phyloP scores from a whole-genome alignment of 2,329 filamentous ascomycete species.

The Exserohilum rostratum region DNA sequence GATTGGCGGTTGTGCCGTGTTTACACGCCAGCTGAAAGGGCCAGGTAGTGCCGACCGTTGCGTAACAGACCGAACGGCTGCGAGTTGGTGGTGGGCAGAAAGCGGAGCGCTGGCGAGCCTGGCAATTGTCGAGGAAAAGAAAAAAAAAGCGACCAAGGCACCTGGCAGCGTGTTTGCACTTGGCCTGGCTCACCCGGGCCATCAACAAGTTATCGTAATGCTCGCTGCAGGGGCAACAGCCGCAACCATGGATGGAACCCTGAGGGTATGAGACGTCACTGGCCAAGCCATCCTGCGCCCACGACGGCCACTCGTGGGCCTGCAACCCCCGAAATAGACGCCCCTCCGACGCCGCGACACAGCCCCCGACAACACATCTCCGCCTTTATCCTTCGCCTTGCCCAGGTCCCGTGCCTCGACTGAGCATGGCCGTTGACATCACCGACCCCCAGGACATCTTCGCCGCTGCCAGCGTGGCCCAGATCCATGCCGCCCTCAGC shows the following conservation, averaged over 20 bases:
- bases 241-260: constrained; percentile 1
- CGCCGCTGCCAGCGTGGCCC: constrained; percentile 74
- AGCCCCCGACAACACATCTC: background rate
- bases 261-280: constrained; percentile 8
- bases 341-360: background rate
- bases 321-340: constrained; percentile 8
- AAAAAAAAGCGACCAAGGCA: background rate
- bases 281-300: constrained; percentile 8
- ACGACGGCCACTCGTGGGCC: background rate
- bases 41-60: background rate
- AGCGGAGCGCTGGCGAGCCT: background rate
- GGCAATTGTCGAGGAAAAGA: background rate
- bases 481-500: constrained; percentile 78
- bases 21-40: constrained; percentile 4
- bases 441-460: constrained; percentile 50
- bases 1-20: constrained; percentile 18
- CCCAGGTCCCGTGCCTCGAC: constrained; percentile 21
- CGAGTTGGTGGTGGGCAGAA: background rate
- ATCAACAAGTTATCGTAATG: constrained; percentile 6
- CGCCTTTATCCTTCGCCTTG: no score
- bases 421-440: constrained; percentile 27
- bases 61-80: background rate
- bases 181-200: constrained; percentile 1
- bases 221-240: constrained; percentile 14
- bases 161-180: constrained; percentile 1